Conservation (phyloP, 164 flowering plant species). For the Liriodendron chinense region DNA sequence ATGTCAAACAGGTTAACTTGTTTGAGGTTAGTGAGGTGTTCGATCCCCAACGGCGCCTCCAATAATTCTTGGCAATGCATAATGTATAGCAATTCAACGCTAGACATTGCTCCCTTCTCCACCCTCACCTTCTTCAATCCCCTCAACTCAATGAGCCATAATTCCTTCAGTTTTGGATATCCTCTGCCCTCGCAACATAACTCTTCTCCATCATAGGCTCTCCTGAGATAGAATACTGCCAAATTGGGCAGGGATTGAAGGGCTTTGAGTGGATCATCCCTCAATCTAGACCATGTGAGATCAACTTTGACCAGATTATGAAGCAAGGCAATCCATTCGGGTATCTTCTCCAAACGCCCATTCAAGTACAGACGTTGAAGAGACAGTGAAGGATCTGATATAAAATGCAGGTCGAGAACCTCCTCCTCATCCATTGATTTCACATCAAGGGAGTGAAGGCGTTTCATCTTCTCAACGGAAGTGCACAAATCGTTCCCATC, state of each 20-base stretch:
- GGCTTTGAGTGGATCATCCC: constrained; percentile 4
- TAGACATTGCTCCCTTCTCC: no score
- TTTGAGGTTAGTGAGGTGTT: no score
- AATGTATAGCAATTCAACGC: no score
- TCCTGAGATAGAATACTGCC: not conserved
- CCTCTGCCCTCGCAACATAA: not conserved
- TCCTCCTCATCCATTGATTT: not conserved
- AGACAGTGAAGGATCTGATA: not conserved
- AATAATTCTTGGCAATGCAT: no score
- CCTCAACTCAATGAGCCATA: not conserved
- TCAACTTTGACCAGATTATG: not conserved
- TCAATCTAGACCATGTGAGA: constrained; percentile 7
- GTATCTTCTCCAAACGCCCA: constrained; percentile 4
- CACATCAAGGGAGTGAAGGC: not conserved
- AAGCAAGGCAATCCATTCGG: not conserved
- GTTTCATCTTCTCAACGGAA: constrained; percentile 4
- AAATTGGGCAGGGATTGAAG: constrained; percentile 5
- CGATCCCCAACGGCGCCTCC: no score
- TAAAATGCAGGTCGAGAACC: constrained; percentile 1
- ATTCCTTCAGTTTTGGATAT: not conserved
- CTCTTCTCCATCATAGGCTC: constrained; percentile 6
- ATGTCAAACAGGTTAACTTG: no score
- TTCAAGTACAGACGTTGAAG: not conserved
- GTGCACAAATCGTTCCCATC: constrained; percentile 4
- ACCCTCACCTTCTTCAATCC: no score